Evolutionary conservation across 345 rosid genomes (phyloP), one percentile per base, ranked within the genome.

Genomic region (Laguncularia racemosa): DNA sequence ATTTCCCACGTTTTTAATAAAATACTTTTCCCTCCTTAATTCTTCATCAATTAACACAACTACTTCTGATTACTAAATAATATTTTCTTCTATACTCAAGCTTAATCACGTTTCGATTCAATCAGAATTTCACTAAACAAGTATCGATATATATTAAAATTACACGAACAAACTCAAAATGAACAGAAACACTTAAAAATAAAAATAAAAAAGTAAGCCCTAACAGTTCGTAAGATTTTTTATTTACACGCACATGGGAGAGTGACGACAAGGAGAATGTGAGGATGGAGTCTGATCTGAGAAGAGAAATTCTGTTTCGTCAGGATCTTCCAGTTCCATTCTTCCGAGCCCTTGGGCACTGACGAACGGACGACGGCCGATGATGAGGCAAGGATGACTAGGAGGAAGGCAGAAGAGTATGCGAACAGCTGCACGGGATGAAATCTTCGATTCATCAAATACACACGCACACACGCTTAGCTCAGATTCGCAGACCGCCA

Each of bases 291-390:
- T 52, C 79, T 83, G 78, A 84, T 89, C 91, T 83, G 88, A 58
- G 98, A 78, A 57, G 97, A 86, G 77, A 83, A 83, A 70, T 89
- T 89, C 38, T 73, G 86, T 49, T 83, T 81, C 50, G 84, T 77
- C 51, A 92, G 83, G 50, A 74, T 75, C 66, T 69, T 78, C 95
- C 98, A 89, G 40, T 33, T 33, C 40, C 40, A 33, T 63, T 68
- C 69, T 13, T 72, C 77, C 44, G 56, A 50, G 45, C 71, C 62
- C 65, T 14, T 48, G n/a, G 66, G 26, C 51, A 71, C 67, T 19
- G 40, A 44, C 46, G 16, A 55, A 20, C 38, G 60, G 43, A 21
- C 33, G 13, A 54, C 38, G 1, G 55, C 60, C 21, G 56, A 58
- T 16, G 52, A 20, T 19, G 16, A 14, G 21, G 33, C 48, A 17